Base-by-base conservation (phyloP, 1,284 basidiomycete species). In the Apiotrichum sp. region DNA sequence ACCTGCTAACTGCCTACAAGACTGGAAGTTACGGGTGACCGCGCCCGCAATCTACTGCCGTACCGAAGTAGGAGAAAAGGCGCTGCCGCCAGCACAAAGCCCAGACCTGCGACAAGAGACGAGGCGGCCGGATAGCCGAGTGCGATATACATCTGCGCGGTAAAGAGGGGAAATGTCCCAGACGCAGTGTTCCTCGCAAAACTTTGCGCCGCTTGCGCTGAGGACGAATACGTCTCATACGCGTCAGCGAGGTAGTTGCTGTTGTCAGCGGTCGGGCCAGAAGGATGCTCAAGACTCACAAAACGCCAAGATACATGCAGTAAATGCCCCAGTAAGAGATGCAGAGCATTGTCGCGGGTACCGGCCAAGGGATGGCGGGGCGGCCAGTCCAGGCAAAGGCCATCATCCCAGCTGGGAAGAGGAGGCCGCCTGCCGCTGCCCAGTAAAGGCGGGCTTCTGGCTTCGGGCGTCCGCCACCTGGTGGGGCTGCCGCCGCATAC, bases 381-480 rank as follows among this genome's bases (percentile, higher is more conserved):
- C 59, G 40, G 11, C 68, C 71, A 0, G 73, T 74, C 73, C 76
- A 75, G 1, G 68, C 75, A 50, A 64, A 76, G 11, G 65, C 59
- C 57, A 64, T 65, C 51, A 62, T 55, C 14, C 62, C 60, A 11
- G 70, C n/a, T 0, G 73, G 67, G 59, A 77, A 77, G 50, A 74
- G 61, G n/a, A 77, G 53, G 0, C 70, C 72, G 11, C 74, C 76
- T 11, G 70, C 64, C 0, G 72, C 70, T 9, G 71, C 66, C 56
- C 71, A 72, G 65, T 79, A 79, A 9, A 80, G 69, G 3, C 79
- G 62, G 2, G 76, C 77, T 62, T 80, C 79, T 1, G 79, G 79
- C 13, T 7, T 13, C 0, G 73, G 68, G 0, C 78, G 74, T 32
- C 69, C 65, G 8, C 78, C 77, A 0, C 68, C 65, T 0, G 70